Conservation (phyloP, 2,329 filamentous ascomycete genomes). For the Ascochyta rabiei region DNA sequence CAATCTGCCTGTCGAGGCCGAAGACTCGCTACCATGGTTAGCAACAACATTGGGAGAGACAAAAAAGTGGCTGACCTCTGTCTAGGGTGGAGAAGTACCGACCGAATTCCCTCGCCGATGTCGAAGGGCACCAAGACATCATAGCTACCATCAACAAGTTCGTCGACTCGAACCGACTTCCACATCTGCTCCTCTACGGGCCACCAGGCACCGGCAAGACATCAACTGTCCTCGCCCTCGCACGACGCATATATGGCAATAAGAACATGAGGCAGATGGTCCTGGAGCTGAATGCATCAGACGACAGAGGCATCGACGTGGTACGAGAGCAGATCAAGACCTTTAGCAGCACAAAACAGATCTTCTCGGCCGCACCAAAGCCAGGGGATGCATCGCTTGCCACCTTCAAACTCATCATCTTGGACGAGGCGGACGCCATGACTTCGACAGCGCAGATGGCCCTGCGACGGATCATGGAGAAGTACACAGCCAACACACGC, state of each 20-base stretch:
- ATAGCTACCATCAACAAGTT: slow-evolving; percentile 98
- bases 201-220: slow-evolving; percentile 98
- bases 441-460: slow-evolving; percentile 99
- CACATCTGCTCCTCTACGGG: slow-evolving; percentile 94
- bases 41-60: slow-evolving; percentile 7
- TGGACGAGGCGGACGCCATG: slow-evolving; percentile 99
- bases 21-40: slow-evolving; percentile 92
- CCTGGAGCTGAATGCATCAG: slow-evolving; percentile 93
- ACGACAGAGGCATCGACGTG: slow-evolving; percentile 96
- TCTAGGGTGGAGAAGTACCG: slow-evolving; percentile 94
- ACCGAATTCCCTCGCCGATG: slow-evolving; percentile 84
- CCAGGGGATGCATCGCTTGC: slow-evolving; percentile 63
- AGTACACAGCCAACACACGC: slow-evolving; percentile 95
- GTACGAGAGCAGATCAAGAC: slow-evolving; percentile 98
- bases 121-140: slow-evolving; percentile 96
- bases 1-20: slow-evolving; percentile 90
- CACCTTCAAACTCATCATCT: slow-evolving; percentile 91
- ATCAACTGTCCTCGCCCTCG: slow-evolving; percentile 91
- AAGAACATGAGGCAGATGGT: slow-evolving; percentile 99
- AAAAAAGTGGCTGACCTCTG: not conserved
- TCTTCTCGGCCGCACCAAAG: slow-evolving; percentile 72
- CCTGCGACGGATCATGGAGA: slow-evolving; percentile 95
- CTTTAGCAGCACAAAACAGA: slow-evolving; percentile 96
- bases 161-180: slow-evolving; percentile 89
- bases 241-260: slow-evolving; percentile 87